Conservation (phyloP, 805 yeast genomes). For the Starmerella tilneyi region DNA sequence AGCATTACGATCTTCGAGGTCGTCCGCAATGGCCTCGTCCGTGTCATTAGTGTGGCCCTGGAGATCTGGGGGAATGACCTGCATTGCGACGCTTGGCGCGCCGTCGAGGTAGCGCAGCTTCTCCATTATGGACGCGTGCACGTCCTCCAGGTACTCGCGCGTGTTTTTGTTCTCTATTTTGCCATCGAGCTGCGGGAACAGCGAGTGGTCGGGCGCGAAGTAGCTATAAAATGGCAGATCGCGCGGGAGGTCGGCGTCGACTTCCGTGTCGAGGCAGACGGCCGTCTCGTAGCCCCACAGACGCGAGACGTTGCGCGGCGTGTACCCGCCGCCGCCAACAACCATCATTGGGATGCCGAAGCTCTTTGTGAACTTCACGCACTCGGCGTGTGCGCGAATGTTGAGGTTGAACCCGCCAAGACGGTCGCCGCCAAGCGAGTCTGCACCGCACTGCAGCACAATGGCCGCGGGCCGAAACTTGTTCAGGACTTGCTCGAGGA, state of each 20-base stretch:
- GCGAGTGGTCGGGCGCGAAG: conserved; percentile 82
- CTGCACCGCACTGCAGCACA: conserved; percentile 98
- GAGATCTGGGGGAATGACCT: conserved; percentile 67
- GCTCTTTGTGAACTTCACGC: conserved; percentile 76
- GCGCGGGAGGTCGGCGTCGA: conserved; percentile 67
- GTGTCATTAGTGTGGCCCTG: conserved; percentile 34
- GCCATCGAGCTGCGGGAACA: conserved; percentile 76
- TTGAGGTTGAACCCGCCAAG: conserved; percentile 92
- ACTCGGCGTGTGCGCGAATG: conserved; percentile 91
- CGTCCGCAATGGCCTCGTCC: conserved; percentile 32
- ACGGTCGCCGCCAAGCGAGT: conserved; percentile 89
- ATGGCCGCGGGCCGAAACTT: conserved; percentile 90
- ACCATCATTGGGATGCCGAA: conserved; percentile 87
- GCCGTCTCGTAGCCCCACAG: conserved; percentile 94
- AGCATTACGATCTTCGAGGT: conserved; percentile 20
- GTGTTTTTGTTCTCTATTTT: conserved; percentile 77
- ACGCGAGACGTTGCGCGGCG: conserved; percentile 92
- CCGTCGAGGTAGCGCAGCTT: conserved; percentile 71
- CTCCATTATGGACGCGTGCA: conserved; percentile 65
- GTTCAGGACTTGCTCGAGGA: conserved; percentile 79
- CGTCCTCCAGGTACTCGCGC: conserved; percentile 69
- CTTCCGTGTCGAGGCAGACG: conserved; percentile 63
- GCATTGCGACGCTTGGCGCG: conserved; percentile 93
- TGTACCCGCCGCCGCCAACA: conserved; percentile 97
- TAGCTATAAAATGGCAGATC: conserved; percentile 65